These are phyloP conservation scores for Aspergillus ustus DNA, from an alignment of 2,329 filamentous ascomycete genomes.

Conservation along the genomic window DNA sequence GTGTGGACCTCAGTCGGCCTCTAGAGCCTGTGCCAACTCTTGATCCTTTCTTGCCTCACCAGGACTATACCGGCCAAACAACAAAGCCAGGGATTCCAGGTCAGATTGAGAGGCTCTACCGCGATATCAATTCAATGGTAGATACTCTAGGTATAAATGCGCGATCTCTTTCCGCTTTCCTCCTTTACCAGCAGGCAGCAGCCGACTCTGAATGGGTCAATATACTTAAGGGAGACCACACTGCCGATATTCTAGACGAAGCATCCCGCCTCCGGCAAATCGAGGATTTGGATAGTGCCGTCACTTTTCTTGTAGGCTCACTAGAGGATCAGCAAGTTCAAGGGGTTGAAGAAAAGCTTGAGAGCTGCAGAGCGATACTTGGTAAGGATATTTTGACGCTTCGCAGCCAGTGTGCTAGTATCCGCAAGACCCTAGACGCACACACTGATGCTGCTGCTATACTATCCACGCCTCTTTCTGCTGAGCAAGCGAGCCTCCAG, in stretches of 20 bases:
- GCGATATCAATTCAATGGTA: conserved; percentile 76
- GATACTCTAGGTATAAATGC: conserved; percentile 89
- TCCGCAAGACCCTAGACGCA: conserved; percentile 74
- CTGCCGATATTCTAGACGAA: conserved; percentile 70
- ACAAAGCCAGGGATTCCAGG: conserved; percentile 54
- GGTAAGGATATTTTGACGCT: conserved; percentile 72
- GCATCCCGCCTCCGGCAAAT: conserved; percentile 79
- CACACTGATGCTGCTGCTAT: conserved; percentile 72
- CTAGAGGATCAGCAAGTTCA: conserved; percentile 72
- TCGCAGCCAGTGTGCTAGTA: conserved; percentile 74
- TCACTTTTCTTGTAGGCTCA: conserved; percentile 67
- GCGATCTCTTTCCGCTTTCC: conserved; percentile 63
- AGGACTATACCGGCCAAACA: conserved; percentile 50
- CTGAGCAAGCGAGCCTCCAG: conserved; percentile 83
- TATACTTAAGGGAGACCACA: conserved; percentile 54
- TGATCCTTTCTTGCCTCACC: conserved; percentile 55
- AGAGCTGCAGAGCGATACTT: conserved; percentile 67
- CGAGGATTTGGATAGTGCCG: conserved; percentile 66
- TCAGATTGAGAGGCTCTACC: conserved; percentile 55
- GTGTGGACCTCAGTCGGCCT: conserved; percentile 49
- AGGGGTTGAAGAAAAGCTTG: conserved; percentile 70
- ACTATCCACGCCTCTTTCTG: conserved; percentile 74
- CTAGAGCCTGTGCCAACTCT: conserved; percentile 49
- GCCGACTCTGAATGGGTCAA: conserved; percentile 56
- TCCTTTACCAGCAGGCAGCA: conserved; percentile 51